Evolutionary conservation across 352 stramenopile species (phyloP), one percentile per base, ranked within the genome.

Genomic region (Phytophthora uliginosa): DNA sequence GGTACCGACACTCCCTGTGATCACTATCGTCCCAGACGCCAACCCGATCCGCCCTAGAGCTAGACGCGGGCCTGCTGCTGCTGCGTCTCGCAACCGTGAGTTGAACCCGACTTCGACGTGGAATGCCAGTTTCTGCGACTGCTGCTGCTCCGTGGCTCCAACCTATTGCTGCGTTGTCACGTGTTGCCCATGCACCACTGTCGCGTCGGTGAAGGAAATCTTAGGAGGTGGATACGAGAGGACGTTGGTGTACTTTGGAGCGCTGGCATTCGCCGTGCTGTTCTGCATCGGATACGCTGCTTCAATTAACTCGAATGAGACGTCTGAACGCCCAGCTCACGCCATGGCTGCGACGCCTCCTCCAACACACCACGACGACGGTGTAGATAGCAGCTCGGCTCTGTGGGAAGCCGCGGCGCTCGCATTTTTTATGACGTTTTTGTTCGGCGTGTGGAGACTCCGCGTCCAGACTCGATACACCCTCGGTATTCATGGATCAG

Each of bases 191-290:
- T 88, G 80, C 68, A 79, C 79, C 24, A 80, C 80, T 18, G 73
- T 77, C 18, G 80, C 80, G 18, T 77, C 74, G 36, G 62, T 85
- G 10, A 80, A 83, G 34, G 68, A 83, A 42, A 67, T 59, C 7
- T 72, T 88, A 28, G 78, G 78, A 17, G 69, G 66, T 26, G 61
- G 63, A n/a, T 84, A 79, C 58, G 81, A 88, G 45, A 52, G 64
- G 13, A 82, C 75, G 24, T 59, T 88, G 66, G 52, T 88, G 34
- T 86, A 79, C 68, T 89, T 81, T 56, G 79, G 79, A 8, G 74
- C 58, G 18, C 69, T 89, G 42, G 72, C 71, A 2, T 83, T 84
- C 52, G 75, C 69, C 20, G 57, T 81, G 18, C 36, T 85, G 5
- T 22, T 89, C 13, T 83, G 59, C 28, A n/a, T 77, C 12, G 81